Percentiles rank a stretch among this genome's conserved stretches.
phyloP scores from a whole-genome alignment of 2,329 filamentous ascomycete species.

The Gliomastix tumulicola region DNA sequence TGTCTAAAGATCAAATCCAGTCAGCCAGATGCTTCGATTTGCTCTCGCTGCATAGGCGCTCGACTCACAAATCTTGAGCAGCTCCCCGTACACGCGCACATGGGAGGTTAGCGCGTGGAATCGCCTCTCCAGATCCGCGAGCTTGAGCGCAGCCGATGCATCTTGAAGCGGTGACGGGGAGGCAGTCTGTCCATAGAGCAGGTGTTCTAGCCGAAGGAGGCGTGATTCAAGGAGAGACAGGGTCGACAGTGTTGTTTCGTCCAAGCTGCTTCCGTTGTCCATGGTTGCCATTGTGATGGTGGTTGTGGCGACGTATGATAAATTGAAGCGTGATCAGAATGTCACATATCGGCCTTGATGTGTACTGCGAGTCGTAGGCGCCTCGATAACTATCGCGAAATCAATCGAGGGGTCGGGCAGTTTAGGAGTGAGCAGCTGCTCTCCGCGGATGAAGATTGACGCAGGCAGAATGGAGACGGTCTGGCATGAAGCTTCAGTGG shows the following conservation, averaged over 20 bases:
- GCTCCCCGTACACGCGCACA: conserved; percentile 50
- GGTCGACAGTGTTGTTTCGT: conserved; percentile 47
- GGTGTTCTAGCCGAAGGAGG: conserved; percentile 51
- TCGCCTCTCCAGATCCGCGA: conserved; percentile 46
- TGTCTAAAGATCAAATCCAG: conserved; percentile 29
- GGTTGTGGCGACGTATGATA: too few relatives aligned
- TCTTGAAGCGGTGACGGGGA: conserved; percentile 22
- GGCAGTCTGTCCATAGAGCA: conserved; percentile 41
- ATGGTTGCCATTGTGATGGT: conserved; percentile 1
- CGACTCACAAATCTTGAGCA: conserved; percentile 50
- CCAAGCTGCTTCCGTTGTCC: conserved; percentile 30
- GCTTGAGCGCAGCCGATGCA: conserved; percentile 31
- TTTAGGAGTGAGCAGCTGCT: too few relatives aligned
- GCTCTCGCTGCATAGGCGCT: background rate
- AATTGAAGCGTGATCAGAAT: too few relatives aligned
- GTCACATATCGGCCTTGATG: too few relatives aligned
- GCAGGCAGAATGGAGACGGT: too few relatives aligned
- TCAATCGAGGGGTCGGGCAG: too few relatives aligned
- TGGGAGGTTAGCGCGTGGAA: conserved; percentile 42
- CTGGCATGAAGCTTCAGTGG: too few relatives aligned
- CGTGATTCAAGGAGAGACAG: conserved; percentile 51
- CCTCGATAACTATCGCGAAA: too few relatives aligned
- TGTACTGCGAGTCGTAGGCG: too few relatives aligned
- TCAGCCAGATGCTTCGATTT: background rate
- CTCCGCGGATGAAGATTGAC: too few relatives aligned